These are phyloP conservation scores for Pseudogymnoascus sp. DNA, from an alignment of 2,329 filamentous ascomycete species.

Conservation along the genomic window DNA sequence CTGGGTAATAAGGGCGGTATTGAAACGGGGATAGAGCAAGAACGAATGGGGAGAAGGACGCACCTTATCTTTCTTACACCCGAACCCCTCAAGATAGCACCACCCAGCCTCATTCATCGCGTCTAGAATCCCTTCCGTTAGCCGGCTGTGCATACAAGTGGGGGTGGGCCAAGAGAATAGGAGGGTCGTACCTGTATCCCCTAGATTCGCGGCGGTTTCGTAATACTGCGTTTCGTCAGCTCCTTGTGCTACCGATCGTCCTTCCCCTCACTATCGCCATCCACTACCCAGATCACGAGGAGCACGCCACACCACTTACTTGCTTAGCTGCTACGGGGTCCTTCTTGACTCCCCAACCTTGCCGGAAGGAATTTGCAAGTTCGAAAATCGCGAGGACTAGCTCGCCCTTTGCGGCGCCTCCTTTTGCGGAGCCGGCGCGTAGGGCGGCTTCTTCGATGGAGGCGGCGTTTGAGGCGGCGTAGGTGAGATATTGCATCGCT, in stretches of 20 bases:
- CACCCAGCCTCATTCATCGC: constrained; percentile 95
- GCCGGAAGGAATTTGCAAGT: constrained; percentile 82
- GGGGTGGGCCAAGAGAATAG: neutral
- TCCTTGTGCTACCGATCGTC: neutral
- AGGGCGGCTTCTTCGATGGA: constrained; percentile 79
- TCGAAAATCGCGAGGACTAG: constrained; percentile 95
- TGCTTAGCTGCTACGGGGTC: constrained; percentile 78
- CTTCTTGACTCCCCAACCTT: constrained; percentile 86
- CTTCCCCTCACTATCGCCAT: constrained; percentile 7
- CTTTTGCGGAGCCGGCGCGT: constrained; percentile 80
- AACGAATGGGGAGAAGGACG: constrained; percentile 30
- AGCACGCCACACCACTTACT: constrained; percentile 33
- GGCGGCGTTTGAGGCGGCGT: constrained; percentile 84
- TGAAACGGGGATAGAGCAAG: neutral
- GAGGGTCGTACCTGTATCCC: constrained; percentile 59
- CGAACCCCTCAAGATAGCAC: constrained; percentile 96
- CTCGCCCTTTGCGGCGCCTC: constrained; percentile 91
- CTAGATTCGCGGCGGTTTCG: constrained; percentile 92
- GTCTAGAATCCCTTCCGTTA: constrained; percentile 42
- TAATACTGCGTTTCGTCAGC: constrained; percentile 62
- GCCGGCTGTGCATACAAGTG: neutral
- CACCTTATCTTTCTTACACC: constrained; percentile 97
- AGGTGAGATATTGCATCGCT: constrained; percentile 77
- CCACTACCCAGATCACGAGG: neutral
- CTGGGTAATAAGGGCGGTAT: neutral